Evolutionary conservation across 73 alveolate species (phyloP).

Genomic region (Symbiodinium natans): DNA sequence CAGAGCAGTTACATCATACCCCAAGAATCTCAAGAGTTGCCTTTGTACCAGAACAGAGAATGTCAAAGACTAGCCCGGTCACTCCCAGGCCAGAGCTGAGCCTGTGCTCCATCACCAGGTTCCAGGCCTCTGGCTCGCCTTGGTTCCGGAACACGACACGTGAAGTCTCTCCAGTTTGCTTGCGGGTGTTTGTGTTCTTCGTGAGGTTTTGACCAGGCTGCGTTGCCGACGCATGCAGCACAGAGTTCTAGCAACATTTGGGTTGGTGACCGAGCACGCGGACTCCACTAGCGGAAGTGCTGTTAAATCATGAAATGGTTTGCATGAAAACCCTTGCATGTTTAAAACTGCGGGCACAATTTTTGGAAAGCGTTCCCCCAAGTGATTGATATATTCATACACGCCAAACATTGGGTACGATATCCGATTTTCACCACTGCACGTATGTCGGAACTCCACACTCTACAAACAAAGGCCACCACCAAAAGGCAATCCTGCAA

Average conservation of each 20-base stretch:
- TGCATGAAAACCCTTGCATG: slow-evolving; percentile 2
- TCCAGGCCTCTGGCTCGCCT: slow-evolving; percentile 67
- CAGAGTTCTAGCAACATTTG: not conserved
- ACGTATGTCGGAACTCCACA: too few species aligned
- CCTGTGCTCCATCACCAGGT: slow-evolving; percentile 46
- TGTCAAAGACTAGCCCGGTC: too few species aligned
- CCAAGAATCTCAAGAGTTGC: too few species aligned
- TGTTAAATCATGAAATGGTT: not conserved
- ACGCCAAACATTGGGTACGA: too few species aligned
- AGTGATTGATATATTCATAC: too few species aligned
- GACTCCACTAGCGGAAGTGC: not conserved
- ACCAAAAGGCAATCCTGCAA: too few species aligned
- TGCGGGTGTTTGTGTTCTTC: not conserved
- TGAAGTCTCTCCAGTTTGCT: not conserved
- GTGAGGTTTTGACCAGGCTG: not conserved
- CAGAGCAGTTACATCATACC: too few species aligned
- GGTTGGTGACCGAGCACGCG: not conserved
- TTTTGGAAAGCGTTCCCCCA: too few species aligned
- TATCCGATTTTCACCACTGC: too few species aligned
- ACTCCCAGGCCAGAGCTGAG: not conserved
- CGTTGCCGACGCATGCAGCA: not conserved
- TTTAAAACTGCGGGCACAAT: too few species aligned
- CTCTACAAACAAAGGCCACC: too few species aligned
- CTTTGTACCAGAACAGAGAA: too few species aligned
- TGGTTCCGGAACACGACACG: not conserved